Base-by-base conservation (phyloP, 306 rosid species). In the Quercus variabilis region DNA sequence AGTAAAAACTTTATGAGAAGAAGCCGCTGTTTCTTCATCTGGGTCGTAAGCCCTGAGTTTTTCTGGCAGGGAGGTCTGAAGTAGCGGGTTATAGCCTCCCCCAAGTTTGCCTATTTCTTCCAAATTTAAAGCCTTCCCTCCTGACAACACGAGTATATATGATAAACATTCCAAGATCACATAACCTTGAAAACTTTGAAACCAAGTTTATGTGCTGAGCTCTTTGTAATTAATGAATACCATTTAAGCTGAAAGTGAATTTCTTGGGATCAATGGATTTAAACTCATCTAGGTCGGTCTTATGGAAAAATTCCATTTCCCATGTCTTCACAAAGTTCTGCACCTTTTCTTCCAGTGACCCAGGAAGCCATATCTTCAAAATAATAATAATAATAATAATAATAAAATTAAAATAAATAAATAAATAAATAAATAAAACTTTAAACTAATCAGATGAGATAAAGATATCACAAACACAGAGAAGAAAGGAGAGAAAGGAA, bases 231-330 rank as follows among this genome's bases (percentile, higher is more conserved):
- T 17, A 31, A 31, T 65, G 3, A 4, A 1, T 85, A 89, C 93
- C 92, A 79, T 92, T 92, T 14, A 90, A 52, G 88, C 88, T 87
- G 74, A 78, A 76, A 49, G 86, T 82, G 31, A 38, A 87, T 41
- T 87, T 90, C 10, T 79, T 33, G 21, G 91, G 90, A 76, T 92
- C 88, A 28, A 82, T 3, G 49, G 90, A 57, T 71, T 86, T 84
- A 83, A n/a, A 78, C 23, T 92, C 86, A 7, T 80, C 19, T 0
- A 13, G 5, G 55, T 73, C 76, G n/a, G 28, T 67, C 76, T 92
- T 90, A 58, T 90, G 83, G 76, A 84, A 87, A 55, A 76, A 1
- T 81, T 92, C 94, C 92, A 88, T 86, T 63, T 92, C 94, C 91
- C 93, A 91, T 31, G 64, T 78, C 85, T 91, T 89, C 0, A 89